Percentiles rank a stretch among this genome's conserved stretches.
Conservation (phyloP, 1,284 basidiomycete genomes). For the Apiotrichum porosum region DNA sequence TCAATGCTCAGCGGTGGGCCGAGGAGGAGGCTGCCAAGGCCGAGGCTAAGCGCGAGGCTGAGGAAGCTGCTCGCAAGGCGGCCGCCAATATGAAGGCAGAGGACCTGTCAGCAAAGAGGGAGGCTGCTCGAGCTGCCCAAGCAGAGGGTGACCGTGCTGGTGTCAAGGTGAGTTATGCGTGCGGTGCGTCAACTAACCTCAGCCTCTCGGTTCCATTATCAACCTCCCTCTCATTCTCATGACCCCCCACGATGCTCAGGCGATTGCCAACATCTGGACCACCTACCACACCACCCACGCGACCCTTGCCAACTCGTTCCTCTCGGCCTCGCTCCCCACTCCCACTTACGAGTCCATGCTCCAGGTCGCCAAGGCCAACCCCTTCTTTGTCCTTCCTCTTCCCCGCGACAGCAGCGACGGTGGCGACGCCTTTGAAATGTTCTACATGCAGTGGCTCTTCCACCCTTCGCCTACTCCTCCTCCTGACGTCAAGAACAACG, state of each 20-base stretch:
- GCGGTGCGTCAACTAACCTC: neutral
- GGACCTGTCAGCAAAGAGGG: conserved; percentile 47
- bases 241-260: conserved; percentile 64
- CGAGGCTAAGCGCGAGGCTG: conserved; percentile 6
- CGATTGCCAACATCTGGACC: conserved; percentile 79
- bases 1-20: conserved; percentile 25
- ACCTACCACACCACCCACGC: conserved; percentile 74
- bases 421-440: conserved; percentile 69
- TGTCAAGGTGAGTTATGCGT: conserved; percentile 44
- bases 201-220: conserved; percentile 76
- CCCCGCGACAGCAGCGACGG: conserved; percentile 50
- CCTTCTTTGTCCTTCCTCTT: conserved; percentile 73
- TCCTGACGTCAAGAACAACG: conserved; percentile 12
- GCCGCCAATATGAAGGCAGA: conserved; percentile 53
- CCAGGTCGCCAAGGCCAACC: conserved; percentile 59
- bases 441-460: conserved; percentile 79
- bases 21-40: conserved; percentile 13
- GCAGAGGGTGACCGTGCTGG: conserved; percentile 42
- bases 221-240: conserved; percentile 67
- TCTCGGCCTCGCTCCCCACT: conserved; percentile 72
- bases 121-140: conserved; percentile 25
- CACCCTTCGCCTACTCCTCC: conserved; percentile 58
- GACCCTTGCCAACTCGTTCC: conserved; percentile 71
- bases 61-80: conserved; percentile 5
- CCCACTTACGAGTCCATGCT: conserved; percentile 70